A percentile compares a stretch with the other conserved stretches of the same genome.
phyloP scores from a whole-genome alignment of 352 stramenopile genomes.

The Pythium dissimile region DNA sequence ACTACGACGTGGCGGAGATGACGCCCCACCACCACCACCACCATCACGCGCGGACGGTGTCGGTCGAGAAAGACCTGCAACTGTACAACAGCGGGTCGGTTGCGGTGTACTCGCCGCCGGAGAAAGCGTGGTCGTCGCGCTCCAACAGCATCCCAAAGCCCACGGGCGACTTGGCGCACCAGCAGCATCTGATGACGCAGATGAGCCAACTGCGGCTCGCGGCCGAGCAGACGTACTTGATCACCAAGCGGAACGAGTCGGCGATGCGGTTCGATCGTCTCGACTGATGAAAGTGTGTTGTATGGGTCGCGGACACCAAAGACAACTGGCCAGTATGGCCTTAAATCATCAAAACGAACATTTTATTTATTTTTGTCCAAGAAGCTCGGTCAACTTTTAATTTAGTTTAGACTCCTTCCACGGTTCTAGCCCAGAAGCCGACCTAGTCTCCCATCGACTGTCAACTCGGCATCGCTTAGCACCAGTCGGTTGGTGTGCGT shows the following conservation, averaged over 20 bases:
- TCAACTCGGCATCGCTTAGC: background rate
- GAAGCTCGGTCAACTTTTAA: too few relatives aligned
- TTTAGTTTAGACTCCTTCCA: too few relatives aligned
- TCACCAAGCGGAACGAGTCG: slow-evolving; percentile 22
- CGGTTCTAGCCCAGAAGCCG: too few relatives aligned
- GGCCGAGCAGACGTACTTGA: slow-evolving; percentile 22
- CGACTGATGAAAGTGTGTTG: too few relatives aligned
- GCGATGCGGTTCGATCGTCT: slow-evolving; percentile 13
- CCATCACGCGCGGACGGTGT: slow-evolving; percentile 5
- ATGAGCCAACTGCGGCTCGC: slow-evolving; percentile 24
- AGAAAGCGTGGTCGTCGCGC: background rate
- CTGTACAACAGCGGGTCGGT: background rate
- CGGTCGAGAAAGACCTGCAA: background rate
- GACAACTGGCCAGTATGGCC: too few relatives aligned
- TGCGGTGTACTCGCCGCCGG: background rate
- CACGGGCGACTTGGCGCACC: background rate
- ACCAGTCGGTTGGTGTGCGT: slow-evolving; percentile 10
- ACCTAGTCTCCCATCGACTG: background rate
- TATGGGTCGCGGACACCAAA: too few relatives aligned
- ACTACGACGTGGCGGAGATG: background rate
- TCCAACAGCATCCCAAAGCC: background rate
- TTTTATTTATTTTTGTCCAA: too few relatives aligned
- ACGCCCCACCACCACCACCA: too few relatives aligned
- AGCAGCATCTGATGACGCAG: slow-evolving; percentile 18
- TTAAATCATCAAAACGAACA: too few relatives aligned